A percentile compares a stretch with the other conserved stretches of the same genome.
These are phyloP conservation scores for Starmerella apis DNA, from an alignment of 805 yeast species.

Conservation along the genomic window DNA sequence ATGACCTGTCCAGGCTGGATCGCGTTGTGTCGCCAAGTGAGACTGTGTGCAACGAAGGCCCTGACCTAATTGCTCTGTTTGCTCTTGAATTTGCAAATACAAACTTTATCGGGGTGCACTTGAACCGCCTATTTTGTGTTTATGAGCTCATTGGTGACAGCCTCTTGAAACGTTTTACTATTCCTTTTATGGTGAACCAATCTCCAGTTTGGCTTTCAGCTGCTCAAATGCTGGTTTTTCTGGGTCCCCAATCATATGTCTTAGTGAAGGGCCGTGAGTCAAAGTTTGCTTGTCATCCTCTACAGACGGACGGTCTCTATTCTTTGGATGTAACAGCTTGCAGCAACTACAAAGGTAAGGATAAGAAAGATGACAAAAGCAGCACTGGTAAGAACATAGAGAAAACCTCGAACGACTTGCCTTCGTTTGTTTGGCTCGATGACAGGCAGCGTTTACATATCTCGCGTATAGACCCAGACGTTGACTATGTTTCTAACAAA, in stretches of 20 bases:
- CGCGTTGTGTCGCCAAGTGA: background rate
- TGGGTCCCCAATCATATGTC: conserved; percentile 12
- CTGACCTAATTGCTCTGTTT: conserved; percentile 1
- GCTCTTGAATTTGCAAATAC: conserved; percentile 29
- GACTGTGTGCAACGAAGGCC: background rate
- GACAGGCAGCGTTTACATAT: conserved; percentile 8
- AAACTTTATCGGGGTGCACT: conserved; percentile 18
- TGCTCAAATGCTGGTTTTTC: conserved; percentile 13
- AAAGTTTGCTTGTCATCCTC: conserved; percentile 13
- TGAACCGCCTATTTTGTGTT: conserved; percentile 17
- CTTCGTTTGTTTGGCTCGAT: conserved; percentile 16
- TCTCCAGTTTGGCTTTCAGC: conserved; percentile 14
- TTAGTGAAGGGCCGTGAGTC: conserved; percentile 12
- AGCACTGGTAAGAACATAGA: too few species aligned
- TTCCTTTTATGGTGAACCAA: conserved; percentile 19
- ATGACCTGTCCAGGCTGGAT: background rate
- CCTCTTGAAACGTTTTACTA: conserved; percentile 16
- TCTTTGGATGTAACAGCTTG: conserved; percentile 3
- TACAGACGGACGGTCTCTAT: conserved; percentile 7
- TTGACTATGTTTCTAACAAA: conserved; percentile 6
- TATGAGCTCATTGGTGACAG: conserved; percentile 14
- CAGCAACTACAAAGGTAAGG: conserved; percentile 12
- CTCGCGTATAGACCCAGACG: background rate
- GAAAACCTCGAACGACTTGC: too few species aligned
- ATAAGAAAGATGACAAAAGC: background rate